phyloP scores from a whole-genome alignment of 2,329 filamentous ascomycete species.

The Phaeosphaeria sp. region DNA sequence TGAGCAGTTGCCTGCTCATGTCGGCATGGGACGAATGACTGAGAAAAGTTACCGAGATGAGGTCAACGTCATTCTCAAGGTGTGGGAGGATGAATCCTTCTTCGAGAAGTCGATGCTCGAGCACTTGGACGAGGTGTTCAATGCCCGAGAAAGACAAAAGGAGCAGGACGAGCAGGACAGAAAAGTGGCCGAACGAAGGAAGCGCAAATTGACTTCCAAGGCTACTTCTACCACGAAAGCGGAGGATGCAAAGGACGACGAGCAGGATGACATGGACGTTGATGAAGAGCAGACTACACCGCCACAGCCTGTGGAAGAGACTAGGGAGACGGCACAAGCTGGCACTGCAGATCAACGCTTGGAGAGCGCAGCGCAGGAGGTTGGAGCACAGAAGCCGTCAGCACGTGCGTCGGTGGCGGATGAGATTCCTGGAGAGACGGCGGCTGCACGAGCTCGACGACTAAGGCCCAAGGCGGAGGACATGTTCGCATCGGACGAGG shows the following conservation, averaged over 20 bases:
- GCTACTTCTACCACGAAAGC: slow-evolving; percentile 8
- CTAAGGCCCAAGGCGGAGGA: slow-evolving; percentile 47
- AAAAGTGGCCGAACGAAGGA: slow-evolving; percentile 61
- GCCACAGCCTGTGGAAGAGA: slow-evolving; percentile 9
- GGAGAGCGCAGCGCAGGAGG: neutral
- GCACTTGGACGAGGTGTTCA: slow-evolving; percentile 38
- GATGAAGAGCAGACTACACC: slow-evolving; percentile 17
- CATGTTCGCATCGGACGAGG: slow-evolving; percentile 47
- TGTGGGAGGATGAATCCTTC: slow-evolving; percentile 42
- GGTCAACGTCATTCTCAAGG: slow-evolving; percentile 40
- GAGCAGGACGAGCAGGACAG: slow-evolving; percentile 68
- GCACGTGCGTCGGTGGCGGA: slow-evolving; percentile 1
- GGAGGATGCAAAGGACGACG: slow-evolving; percentile 10
- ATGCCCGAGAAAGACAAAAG: slow-evolving; percentile 48
- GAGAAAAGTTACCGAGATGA: slow-evolving; percentile 61
- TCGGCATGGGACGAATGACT: slow-evolving; percentile 80
- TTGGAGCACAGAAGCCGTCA: neutral
- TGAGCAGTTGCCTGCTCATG: slow-evolving; percentile 73
- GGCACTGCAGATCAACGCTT: neutral
- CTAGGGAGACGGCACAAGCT: neutral
- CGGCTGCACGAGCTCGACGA: slow-evolving; percentile 43
- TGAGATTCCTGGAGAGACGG: slow-evolving; percentile 39
- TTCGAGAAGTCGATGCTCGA: slow-evolving; percentile 39
- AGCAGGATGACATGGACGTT: slow-evolving; percentile 26
- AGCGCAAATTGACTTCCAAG: slow-evolving; percentile 20